phyloP scores from a whole-genome alignment of 441 rosid genomes.

The Caryocar brasiliense region DNA sequence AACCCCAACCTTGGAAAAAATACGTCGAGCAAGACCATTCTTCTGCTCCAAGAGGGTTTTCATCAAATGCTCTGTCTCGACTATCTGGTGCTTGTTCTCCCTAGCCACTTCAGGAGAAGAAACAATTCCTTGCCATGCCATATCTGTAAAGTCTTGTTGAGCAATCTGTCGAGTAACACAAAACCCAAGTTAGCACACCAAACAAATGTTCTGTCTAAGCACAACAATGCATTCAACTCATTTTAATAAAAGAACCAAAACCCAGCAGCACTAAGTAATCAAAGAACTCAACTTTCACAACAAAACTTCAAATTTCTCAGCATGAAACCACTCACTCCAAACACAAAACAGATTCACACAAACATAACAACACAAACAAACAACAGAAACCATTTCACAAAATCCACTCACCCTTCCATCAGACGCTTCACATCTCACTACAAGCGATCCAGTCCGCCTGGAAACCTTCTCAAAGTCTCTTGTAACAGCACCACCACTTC shows the following conservation, averaged over 20 bases:
- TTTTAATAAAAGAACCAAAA: not conserved
- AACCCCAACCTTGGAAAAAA: conserved; percentile 73
- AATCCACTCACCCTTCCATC: conserved; percentile 50
- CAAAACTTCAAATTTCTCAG: not conserved
- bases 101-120: conserved; percentile 91
- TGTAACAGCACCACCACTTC: conserved; percentile 8
- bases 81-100: conserved; percentile 92
- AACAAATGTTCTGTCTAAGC: no score
- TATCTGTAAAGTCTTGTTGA: conserved; percentile 91
- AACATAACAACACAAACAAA: not conserved
- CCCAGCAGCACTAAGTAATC: not conserved
- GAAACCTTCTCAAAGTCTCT: conserved; percentile 16
- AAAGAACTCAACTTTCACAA: no score
- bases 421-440: conserved; percentile 58
- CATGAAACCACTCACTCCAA: not conserved
- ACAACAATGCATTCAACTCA: not conserved
- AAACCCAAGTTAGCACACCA: conserved; percentile 6
- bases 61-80: conserved; percentile 96
- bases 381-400: not conserved
- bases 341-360: not conserved
- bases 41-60: conserved; percentile 91
- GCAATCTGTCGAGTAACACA: conserved; percentile 47
- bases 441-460: conserved; percentile 23
- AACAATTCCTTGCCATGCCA: conserved; percentile 98
- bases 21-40: conserved; percentile 95